A percentile compares a stretch with the other conserved stretches of the same genome.
Evolutionary conservation across 2,329 filamentous ascomycete species (phyloP).

Genomic region (Claviceps pazoutovae): DNA sequence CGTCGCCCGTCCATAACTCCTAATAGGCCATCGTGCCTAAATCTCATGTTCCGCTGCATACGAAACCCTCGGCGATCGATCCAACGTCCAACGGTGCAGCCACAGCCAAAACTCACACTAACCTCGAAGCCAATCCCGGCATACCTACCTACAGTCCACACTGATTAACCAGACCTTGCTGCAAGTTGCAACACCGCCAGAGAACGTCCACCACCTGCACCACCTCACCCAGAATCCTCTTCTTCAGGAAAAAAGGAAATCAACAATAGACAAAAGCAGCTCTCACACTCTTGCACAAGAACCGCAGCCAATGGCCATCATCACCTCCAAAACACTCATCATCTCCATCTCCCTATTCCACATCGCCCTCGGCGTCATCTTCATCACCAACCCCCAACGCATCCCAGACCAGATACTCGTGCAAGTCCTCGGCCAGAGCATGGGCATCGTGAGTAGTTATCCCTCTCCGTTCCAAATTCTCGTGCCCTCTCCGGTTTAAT

Average conservation of each 20-base stretch:
- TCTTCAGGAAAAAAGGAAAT: background rate
- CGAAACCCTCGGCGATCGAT: background rate
- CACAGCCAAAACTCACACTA: background rate
- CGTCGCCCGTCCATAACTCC: too few species aligned
- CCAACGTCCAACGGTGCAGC: background rate
- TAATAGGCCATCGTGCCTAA: too few species aligned
- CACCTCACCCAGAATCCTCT: too few species aligned
- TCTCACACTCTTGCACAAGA: too few species aligned
- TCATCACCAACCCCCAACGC: conserved; percentile 57
- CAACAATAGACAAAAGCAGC: background rate
- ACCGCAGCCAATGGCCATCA: conserved; percentile 57
- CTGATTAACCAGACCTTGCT: too few species aligned
- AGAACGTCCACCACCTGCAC: too few species aligned
- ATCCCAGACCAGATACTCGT: conserved; percentile 72
- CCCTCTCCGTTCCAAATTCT: too few species aligned
- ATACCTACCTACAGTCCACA: too few species aligned
- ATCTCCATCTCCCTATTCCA: conserved; percentile 74
- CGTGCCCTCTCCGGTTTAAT: too few species aligned
- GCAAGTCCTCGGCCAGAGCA: conserved; percentile 67
- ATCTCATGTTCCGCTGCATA: background rate
- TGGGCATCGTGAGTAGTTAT: conserved; percentile 52
- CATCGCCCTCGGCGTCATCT: conserved; percentile 69
- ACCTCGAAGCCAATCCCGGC: too few species aligned
- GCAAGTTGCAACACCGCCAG: too few species aligned
- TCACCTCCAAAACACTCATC: conserved; percentile 70